phyloP scores from a whole-genome alignment of 2,329 filamentous ascomycete species.

The Capronia coronata region DNA sequence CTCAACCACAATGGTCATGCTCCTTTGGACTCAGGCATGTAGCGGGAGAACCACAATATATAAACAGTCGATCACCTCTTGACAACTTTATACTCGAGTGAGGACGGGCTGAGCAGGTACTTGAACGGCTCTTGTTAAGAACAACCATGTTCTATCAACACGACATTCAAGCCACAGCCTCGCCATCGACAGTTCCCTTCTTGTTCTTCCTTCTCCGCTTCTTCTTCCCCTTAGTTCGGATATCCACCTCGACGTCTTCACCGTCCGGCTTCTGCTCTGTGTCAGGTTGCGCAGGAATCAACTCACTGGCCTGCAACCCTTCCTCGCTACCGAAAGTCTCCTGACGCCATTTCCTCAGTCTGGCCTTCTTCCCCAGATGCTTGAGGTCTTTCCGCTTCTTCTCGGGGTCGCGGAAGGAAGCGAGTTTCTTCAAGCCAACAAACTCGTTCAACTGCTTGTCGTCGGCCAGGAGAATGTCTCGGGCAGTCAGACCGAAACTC shows the following conservation, averaged over 20 bases:
- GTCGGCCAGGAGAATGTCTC: slow-evolving; percentile 84
- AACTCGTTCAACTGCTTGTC: slow-evolving; percentile 84
- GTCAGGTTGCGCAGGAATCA: slow-evolving; percentile 19
- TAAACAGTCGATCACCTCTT: too few species aligned
- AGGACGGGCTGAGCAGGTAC: too few species aligned
- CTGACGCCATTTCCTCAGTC: slow-evolving; percentile 76
- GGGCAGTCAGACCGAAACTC: slow-evolving; percentile 78
- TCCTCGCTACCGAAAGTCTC: slow-evolving; percentile 60
- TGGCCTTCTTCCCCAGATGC: slow-evolving; percentile 83
- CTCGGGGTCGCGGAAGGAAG: slow-evolving; percentile 76
- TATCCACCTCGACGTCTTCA: slow-evolving; percentile 35
- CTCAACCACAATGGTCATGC: too few species aligned
- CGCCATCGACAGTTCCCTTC: slow-evolving; percentile 23
- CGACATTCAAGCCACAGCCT: not conserved
- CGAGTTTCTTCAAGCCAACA: slow-evolving; percentile 90
- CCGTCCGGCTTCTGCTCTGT: slow-evolving; percentile 23
- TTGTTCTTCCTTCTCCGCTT: slow-evolving; percentile 44
- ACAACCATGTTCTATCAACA: too few species aligned
- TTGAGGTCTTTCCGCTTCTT: slow-evolving; percentile 89
- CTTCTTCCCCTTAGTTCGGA: slow-evolving; percentile 38
- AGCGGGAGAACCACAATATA: too few species aligned
- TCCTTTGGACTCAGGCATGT: too few species aligned
- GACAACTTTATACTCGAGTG: too few species aligned
- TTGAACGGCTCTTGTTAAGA: too few species aligned
- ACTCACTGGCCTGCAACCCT: slow-evolving; percentile 33